Base-by-base conservation (phyloP, 305 asterid species). In the Caryopteris hybrid region DNA sequence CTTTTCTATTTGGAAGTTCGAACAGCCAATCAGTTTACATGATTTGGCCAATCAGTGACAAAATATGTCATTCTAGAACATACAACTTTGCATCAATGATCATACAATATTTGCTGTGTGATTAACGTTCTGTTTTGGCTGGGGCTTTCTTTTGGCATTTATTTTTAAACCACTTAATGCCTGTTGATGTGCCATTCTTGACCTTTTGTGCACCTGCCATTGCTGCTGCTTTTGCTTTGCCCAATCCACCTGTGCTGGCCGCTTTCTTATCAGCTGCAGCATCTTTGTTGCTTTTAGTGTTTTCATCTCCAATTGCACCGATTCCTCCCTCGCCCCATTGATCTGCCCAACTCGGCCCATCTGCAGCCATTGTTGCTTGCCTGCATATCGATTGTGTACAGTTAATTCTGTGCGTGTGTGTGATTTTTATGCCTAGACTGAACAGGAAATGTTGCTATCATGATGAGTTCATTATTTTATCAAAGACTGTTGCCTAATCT, bases 321-420 rank as follows among this genome's bases (percentile, higher is more conserved):
- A 92, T 69, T 0, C 98, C 98, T 59, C 98, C 95, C 20, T 86
- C 84, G 0, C 95, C 96, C 97, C 98, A 90, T 73, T 88, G 96
- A 85, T 92, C 98, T 27, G 95, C 97, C 98, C 97, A 92, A 77
- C 96, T 88, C 6, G 89, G 85, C 25, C 80, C 96, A 12, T 88
- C 95, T 0, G 71, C 53, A n/a, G 95, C 87, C 95, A 90, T 89
- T 4, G 17, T 13, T 55, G 43, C 31, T 61, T 16, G 2, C 18
- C 78, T 74, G 69, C 76, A 55, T 31, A 61, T 6, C 34, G 23
- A 25, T 41, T 13, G 6, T 38, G 16, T 4, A 5, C 21, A 1
- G 52, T 60, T 47, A 21, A 21, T 55, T 52, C 8, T 12, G 20
- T 67, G 43, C 13, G 33, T 39, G 57, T 36, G 41, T 36, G 41